Conservation (phyloP, 345 rosid species). For the Hibiscus mutabilis region DNA sequence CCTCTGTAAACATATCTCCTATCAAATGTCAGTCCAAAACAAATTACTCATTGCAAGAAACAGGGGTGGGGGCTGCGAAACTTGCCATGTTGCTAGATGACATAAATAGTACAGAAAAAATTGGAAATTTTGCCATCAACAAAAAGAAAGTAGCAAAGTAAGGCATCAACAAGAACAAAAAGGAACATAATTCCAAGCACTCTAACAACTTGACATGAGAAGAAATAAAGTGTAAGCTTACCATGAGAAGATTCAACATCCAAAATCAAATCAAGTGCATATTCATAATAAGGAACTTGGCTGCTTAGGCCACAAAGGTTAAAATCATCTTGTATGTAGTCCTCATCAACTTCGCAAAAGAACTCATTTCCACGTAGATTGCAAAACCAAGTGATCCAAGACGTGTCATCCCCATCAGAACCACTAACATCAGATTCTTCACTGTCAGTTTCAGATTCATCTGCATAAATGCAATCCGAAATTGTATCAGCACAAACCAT, state of each 20-base stretch:
- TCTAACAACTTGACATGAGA: slow-evolving; percentile 53
- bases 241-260: slow-evolving; percentile 95
- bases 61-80: background rate
- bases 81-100: background rate
- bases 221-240: slow-evolving; percentile 39
- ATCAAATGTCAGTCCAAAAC: slow-evolving; percentile 28
- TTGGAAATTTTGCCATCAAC: background rate
- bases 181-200: background rate
- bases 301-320: slow-evolving; percentile 91
- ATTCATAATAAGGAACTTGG: slow-evolving; percentile 97
- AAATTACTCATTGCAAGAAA: slow-evolving; percentile 20
- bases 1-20: slow-evolving; percentile 95
- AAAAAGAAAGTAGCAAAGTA: background rate
- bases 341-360: slow-evolving; percentile 99
- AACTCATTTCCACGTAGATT: slow-evolving; percentile 93
- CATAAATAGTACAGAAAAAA: background rate
- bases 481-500: background rate
- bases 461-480: slow-evolving; percentile 27
- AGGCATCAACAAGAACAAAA: background rate
- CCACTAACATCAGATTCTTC: slow-evolving; percentile 97
- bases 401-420: slow-evolving; percentile 93
- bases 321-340: slow-evolving; percentile 95
- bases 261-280: slow-evolving; percentile 93
- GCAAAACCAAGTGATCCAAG: slow-evolving; percentile 99
- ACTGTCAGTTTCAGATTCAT: slow-evolving; percentile 89